Base-by-base conservation (phyloP, 257 asterid genomes). In the Solanum peruvianum region DNA sequence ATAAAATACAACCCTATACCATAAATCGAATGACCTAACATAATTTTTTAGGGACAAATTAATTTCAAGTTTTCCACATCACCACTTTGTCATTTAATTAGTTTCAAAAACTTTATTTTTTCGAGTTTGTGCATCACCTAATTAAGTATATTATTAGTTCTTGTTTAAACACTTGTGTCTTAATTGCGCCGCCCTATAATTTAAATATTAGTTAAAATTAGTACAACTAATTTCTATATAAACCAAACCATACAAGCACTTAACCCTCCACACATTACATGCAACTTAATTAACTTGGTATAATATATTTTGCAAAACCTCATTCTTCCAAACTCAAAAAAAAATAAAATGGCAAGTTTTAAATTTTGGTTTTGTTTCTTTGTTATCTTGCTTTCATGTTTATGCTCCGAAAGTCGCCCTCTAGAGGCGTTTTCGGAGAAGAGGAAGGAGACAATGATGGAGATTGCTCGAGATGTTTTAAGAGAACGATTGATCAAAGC, bases 331-430 rank as follows among this genome's bases (percentile, higher is more conserved):
- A 80, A 12, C 21, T 25, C 42, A 33, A 33, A 33, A 33, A 37
- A 35, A 47, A 45, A 71, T n/a, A 29, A 41, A 73, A 86, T 86
- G 88, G 75, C 84, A n/a, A 35, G 75, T 56, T 73, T 37, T 66
- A 87, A 35, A 49, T 44, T 87, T 64, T 87, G 88, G 86, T 33
- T 87, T 10, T 80, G 41, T 76, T 47, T 87, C 85, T 67, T 87
- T n/a, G 7, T 81, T 37, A 49, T 87, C 58, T 82, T 83, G 37
- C 82, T 87, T 45, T 66, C 88, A 14, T 44, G 88, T 77, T 44
- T 82, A 41, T 27, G 52, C 16, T 47, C 49, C 33, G 52, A 39
- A 13, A 29, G 66, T 29, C 85, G 52, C 9, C 20, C 33, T 76
- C 80, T 62, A 29, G 77, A 4, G 15, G 41, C 71, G 2, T 60